phyloP scores from a whole-genome alignment of 2,329 filamentous ascomycete genomes.

The Hypoxylon sp. region DNA sequence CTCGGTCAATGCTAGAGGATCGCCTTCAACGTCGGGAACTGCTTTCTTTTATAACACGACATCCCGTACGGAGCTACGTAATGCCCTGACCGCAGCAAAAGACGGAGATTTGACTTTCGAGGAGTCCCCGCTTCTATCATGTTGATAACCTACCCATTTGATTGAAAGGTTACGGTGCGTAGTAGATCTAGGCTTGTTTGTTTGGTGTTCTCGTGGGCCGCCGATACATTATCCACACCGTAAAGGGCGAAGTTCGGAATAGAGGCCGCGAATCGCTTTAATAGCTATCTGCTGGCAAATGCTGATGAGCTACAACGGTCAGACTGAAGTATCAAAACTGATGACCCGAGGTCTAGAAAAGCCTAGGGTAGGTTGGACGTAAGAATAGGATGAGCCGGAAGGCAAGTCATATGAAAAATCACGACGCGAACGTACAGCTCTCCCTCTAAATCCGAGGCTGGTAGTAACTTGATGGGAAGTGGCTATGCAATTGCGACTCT shows the following conservation, averaged over 20 bases:
- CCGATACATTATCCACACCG: neutral
- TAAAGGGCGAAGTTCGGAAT: slow-evolving; percentile 11
- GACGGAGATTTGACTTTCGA: slow-evolving; percentile 2
- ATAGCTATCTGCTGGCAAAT: neutral
- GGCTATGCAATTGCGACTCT: neutral
- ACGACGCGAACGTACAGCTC: neutral
- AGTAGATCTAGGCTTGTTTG: neutral
- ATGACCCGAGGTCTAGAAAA: neutral
- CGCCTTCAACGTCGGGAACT: neutral
- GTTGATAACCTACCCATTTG: neutral
- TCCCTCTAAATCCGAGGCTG: neutral
- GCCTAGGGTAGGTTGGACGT: neutral
- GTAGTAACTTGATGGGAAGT: neutral
- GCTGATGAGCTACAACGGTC: too few relatives aligned
- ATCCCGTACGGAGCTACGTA: neutral
- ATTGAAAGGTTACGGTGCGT: neutral
- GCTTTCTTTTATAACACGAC: neutral
- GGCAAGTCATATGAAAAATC: neutral
- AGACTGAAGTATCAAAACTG: too few relatives aligned
- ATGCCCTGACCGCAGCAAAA: slow-evolving; percentile 17
- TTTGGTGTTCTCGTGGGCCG: neutral
- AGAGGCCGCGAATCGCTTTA: slow-evolving; percentile 6
- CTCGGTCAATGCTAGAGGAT: neutral
- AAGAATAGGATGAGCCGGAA: neutral
- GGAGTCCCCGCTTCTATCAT: neutral